Evolutionary conservation across 2,329 filamentous ascomycete species (phyloP), one percentile per base, ranked within the genome.

Genomic region (Stagonosporopsis cucurbitacearum): DNA sequence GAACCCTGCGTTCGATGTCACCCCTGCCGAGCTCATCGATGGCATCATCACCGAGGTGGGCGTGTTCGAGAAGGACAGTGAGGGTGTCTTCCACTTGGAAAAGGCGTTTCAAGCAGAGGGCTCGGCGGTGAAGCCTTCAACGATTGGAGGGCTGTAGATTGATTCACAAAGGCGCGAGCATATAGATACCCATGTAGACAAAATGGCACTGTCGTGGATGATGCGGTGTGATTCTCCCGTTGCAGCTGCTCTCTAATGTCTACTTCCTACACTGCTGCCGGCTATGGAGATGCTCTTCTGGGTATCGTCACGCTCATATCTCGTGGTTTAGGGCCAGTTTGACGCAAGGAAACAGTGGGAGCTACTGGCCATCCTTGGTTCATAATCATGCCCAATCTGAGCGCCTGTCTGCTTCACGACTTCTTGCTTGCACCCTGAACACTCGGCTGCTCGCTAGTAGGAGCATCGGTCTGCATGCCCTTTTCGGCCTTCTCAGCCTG

Each of bases 1-100:
- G 93, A 99, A 99, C 74, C 95, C 95, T 28, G 90, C 92, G 0
- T 99, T 99, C 72, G 95, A 99, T 71, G 91, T 99, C 30, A 99
- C 95, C 9, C 94, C 95, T 0, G 86, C 90, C 33, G 86, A 86
- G 60, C 79, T 97, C 49, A 97, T 99, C 62, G 95, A 99, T 75
- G 92, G 90, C 2, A 89, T 99, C 54, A 91, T 98, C 61, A 99
- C 95, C 0, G 95, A 99, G 78, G 87, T 89, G 66, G 94, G 94
- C 0, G 90, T 92, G 7, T 87, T 96, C 3, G 88, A 92, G 68
- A 96, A 94, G 80, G 86, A 85, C 41, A 73, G 78, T 3, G 81
- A 88, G 54, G 92, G 91, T 1, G 79, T 76, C 20, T 98, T 96
- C 77, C 77, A 86, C 58, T 78, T 86, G 66, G 75, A 77, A 12